Base-by-base conservation (phyloP, 75 land plant genomes). In the Chamaecyparis obtusa region DNA sequence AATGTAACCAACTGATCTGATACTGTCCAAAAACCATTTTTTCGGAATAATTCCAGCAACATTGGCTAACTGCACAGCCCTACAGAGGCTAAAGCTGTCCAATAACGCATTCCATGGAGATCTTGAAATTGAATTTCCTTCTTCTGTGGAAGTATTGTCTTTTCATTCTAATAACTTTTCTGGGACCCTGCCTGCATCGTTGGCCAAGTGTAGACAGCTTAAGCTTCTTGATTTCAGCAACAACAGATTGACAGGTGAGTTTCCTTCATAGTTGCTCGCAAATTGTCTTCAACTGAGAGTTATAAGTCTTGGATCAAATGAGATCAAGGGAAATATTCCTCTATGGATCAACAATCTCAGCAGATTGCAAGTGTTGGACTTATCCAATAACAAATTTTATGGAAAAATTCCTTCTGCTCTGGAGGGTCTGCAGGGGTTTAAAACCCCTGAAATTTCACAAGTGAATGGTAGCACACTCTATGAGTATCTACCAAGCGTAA, bases 341-440 rank as follows among this genome's bases (percentile, higher is more conserved):
- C 7, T 15, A 0, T 56, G 30, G 35, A 39, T 87, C 2, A 15
- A 2, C 15, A 19, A 87, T 55, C 83, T 90, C 0, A 14, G 67
- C 78, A 88, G 80, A n/a, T 39, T 90, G 7, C 84, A 88, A 19
- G 41, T 49, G 56, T 85, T 90, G 32, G 85, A 85, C 37, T 89
- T 90, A 32, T 55, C 64, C 24, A 55, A 86, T 4, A 88, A 90
- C 48, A 37, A 88, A 41, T 48, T 90, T 24, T 75, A n/a, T 41
- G 92, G 90, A 15, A 30, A 39, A 36, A 72, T 91, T 79, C 92
- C 92, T 3, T 17, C 83, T 30, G 80, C 44, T n/a, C 64, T 91
- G 39, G 90, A 67, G 17, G 21, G 15, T 46, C 35, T 91, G 24
- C 86, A 85, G n/a, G 64, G 76, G 14, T 55, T 87, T 35, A 33